Percentiles rank a stretch among this genome's conserved stretches.
phyloP scores from a whole-genome alignment of 1,284 basidiomycete species.

The Athelia sp. region DNA sequence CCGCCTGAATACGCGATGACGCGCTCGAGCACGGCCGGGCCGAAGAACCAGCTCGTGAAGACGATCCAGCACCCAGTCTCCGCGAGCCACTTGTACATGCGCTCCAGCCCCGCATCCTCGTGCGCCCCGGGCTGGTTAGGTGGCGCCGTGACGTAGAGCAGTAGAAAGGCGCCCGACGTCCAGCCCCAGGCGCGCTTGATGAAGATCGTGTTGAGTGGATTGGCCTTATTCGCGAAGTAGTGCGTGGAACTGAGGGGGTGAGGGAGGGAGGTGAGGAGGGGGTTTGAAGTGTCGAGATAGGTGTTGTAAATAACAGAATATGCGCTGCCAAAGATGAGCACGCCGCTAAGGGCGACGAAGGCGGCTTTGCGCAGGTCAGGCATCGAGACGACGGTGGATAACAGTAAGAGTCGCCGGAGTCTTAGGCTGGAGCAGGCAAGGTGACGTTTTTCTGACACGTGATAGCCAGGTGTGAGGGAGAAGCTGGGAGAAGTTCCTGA shows the following conservation, averaged over 20 bases:
- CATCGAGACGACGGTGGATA: conserved; percentile 7
- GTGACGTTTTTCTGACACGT: too few species aligned
- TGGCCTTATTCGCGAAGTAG: conserved; percentile 81
- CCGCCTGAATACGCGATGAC: conserved; percentile 76
- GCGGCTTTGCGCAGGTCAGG: conserved; percentile 24
- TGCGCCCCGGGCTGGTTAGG: conserved; percentile 17
- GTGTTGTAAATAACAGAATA: conserved; percentile 50
- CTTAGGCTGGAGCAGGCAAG: too few species aligned
- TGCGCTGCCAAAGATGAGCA: conserved; percentile 45
- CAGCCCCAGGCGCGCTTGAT: conserved; percentile 93
- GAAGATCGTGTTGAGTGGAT: conserved; percentile 80
- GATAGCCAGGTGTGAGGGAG: too few species aligned
- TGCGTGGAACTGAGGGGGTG: conserved; percentile 61
- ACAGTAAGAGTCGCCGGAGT: too few species aligned
- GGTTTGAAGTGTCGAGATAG: conserved; percentile 68
- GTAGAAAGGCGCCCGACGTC: conserved; percentile 70
- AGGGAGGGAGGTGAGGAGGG: conserved; percentile 59
- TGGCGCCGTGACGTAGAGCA: conserved; percentile 52
- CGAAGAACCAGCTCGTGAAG: conserved; percentile 91
- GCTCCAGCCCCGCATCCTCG: conserved; percentile 27
- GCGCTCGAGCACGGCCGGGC: conserved; percentile 78
- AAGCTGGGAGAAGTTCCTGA: too few species aligned
- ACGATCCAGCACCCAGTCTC: conserved; percentile 69
- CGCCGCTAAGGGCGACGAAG: conserved; percentile 27
- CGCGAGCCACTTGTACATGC: conserved; percentile 54